A percentile compares a stretch with the other conserved stretches of the same genome.
These are phyloP conservation scores for Pythium scleroteichum DNA, from an alignment of 352 stramenopile species.

Conservation along the genomic window DNA sequence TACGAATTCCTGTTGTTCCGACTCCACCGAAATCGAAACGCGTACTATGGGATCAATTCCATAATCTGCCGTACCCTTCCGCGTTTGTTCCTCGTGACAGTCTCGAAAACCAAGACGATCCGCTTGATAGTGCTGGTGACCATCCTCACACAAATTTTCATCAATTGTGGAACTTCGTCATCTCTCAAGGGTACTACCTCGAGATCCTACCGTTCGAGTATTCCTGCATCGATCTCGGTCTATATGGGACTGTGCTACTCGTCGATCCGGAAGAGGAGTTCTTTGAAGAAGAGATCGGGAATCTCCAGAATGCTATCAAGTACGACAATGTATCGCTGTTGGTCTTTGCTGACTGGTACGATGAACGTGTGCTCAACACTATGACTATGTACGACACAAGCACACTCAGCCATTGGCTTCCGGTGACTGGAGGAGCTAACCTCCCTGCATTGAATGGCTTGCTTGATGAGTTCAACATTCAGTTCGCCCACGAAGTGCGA, in stretches of 20 bases:
- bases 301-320: conserved; percentile 57
- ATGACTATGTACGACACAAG: conserved; percentile 84
- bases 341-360: conserved; percentile 84
- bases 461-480: conserved; percentile 64
- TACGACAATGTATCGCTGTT: conserved; percentile 71
- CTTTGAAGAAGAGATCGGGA: conserved; percentile 62
- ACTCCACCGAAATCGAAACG: conserved; percentile 45
- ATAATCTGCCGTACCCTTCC: conserved; percentile 87
- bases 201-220: conserved; percentile 84
- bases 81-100: conserved; percentile 81
- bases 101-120: conserved; percentile 59
- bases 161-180: conserved; percentile 75
- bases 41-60: conserved; percentile 89
- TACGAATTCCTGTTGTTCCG: conserved; percentile 52
- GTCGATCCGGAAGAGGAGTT: conserved; percentile 85
- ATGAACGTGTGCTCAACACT: conserved; percentile 52
- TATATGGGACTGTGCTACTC: conserved; percentile 79
- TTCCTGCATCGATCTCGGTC: conserved; percentile 62
- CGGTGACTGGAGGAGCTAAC: conserved; percentile 78
- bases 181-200: conserved; percentile 64
- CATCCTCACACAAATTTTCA: conserved; percentile 88
- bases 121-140: conserved; percentile 78
- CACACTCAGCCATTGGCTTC: conserved; percentile 76
- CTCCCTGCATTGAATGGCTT: conserved; percentile 72
- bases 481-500: conserved; percentile 57